phyloP scores from a whole-genome alignment of 2,329 filamentous ascomycete genomes.

The Claviceps africana region DNA sequence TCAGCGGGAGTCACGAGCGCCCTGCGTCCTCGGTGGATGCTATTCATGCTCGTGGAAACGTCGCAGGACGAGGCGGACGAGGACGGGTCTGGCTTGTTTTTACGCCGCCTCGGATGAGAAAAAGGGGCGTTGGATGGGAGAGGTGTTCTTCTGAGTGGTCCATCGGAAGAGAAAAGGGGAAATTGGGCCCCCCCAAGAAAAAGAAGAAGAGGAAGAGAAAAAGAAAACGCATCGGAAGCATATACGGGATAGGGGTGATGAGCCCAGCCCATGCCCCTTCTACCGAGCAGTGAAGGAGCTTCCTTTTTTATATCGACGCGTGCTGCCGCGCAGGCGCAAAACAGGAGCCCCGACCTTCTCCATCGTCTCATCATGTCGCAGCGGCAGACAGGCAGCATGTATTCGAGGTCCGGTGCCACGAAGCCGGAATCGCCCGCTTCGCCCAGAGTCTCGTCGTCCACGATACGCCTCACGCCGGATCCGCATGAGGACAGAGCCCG shows the following conservation, averaged over 20 bases:
- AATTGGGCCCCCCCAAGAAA: no score
- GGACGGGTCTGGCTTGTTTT: not conserved
- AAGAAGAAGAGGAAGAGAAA: no score
- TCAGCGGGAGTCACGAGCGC: not conserved
- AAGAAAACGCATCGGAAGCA: no score
- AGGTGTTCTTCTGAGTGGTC: no score
- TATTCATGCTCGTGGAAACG: not conserved
- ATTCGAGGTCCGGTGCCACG: not conserved
- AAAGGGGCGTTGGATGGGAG: no score
- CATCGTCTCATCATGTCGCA: not conserved
- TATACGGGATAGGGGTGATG: no score
- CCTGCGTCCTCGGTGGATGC: not conserved
- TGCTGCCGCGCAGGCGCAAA: not conserved
- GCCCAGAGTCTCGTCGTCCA: not conserved
- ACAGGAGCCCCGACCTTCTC: not conserved
- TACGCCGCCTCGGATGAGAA: not conserved
- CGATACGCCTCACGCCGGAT: not conserved
- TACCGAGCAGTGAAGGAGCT: no score
- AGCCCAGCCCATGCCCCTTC: no score
- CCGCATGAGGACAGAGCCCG: not conserved
- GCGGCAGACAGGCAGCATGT: not conserved
- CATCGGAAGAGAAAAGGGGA: no score
- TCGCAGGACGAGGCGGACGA: not conserved
- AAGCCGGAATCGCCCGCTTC: not conserved
- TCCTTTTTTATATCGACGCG: not conserved